Base-by-base conservation (phyloP, 1,139 yeast genomes). In the Petasospora fabianii region DNA sequence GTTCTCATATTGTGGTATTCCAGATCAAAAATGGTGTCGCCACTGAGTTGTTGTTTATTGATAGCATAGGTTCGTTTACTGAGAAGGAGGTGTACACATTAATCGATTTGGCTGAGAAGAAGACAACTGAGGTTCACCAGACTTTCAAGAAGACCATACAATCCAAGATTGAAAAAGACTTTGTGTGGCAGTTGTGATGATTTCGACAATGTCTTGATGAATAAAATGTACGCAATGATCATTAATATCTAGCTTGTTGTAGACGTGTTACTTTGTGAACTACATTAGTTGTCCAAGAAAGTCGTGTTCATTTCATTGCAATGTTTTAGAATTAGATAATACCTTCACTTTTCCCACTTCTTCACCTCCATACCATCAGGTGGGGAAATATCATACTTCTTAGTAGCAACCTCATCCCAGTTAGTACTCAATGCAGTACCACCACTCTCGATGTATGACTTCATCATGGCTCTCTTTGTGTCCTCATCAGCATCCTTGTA, bases 351-450 rank as follows among this genome's bases (percentile, higher is more conserved):
- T n/a, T n/a, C n/a, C n/a, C n/a, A 38, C 32, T 38, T 19, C 21
- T 30, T 38, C 4, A 33, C 32, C 50, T 68, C 77, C 73, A 76
- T 70, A 3, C 87, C 88, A 34, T 80, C 84, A 0, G 97, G 97
- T 3, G 96, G 92, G 28, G 74, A 63, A 3, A 84, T 75, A 50
- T 84, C 87, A 40, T 83, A 85, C 26, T 63, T 71, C 48, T 77
- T 79, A 37, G 71, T 68, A 35, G 75, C 70, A 3, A 95, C 97
- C 45, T 87, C 96, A n/a, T 67, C 75, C 99, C 99, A 94, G 58
- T 86, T 84, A 6, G 98, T 94, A 36, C 95, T 86, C 46, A 94
- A 68, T 1, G 95, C 80, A 0, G 98, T 94, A 15, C 99, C 99
- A 50, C 85, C 84, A 51, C 96, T 85, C 62, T 94, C 97, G n/a